Evolutionary conservation across 2,329 filamentous ascomycete species (phyloP).

Genomic region (Apiospora malaysiana): DNA sequence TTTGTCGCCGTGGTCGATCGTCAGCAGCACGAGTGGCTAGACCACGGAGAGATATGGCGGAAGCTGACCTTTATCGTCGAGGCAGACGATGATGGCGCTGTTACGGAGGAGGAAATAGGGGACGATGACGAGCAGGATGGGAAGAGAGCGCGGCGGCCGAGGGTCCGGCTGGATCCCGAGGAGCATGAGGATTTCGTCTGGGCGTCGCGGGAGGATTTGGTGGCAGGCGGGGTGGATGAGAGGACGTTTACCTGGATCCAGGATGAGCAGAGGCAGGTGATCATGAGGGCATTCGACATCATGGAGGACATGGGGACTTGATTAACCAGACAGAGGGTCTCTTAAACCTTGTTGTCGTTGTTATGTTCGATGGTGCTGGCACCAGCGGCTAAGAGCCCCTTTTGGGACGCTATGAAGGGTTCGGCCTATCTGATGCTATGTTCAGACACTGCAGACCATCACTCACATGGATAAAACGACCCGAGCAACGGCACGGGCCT

Average conservation of each 20-base stretch:
- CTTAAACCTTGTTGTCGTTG: neutral
- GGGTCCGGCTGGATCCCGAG: conserved; percentile 28
- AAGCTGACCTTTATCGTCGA: conserved; percentile 29
- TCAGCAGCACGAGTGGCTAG: conserved; percentile 40
- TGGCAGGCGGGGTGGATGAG: conserved; percentile 20
- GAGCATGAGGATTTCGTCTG: conserved; percentile 30
- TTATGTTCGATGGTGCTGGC: neutral
- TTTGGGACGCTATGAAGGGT: neutral
- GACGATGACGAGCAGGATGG: neutral
- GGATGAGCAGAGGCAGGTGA: conserved; percentile 25
- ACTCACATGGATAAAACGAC: neutral
- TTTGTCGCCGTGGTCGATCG: conserved; percentile 45
- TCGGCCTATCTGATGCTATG: neutral
- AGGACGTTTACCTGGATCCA: conserved; percentile 28
- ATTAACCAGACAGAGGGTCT: neutral
- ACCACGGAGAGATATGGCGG: conserved; percentile 28
- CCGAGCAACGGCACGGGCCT: neutral
- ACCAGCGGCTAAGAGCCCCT: neutral
- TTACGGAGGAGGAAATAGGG: neutral
- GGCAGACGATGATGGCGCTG: neutral
- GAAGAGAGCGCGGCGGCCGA: neutral
- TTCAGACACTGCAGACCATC: neutral
- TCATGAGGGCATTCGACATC: conserved; percentile 28
- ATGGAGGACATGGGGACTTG: neutral
- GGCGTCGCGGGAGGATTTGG: conserved; percentile 26